These are phyloP conservation scores for Hypoxylon sp. DNA, from an alignment of 2,329 filamentous ascomycete species.

Conservation along the genomic window DNA sequence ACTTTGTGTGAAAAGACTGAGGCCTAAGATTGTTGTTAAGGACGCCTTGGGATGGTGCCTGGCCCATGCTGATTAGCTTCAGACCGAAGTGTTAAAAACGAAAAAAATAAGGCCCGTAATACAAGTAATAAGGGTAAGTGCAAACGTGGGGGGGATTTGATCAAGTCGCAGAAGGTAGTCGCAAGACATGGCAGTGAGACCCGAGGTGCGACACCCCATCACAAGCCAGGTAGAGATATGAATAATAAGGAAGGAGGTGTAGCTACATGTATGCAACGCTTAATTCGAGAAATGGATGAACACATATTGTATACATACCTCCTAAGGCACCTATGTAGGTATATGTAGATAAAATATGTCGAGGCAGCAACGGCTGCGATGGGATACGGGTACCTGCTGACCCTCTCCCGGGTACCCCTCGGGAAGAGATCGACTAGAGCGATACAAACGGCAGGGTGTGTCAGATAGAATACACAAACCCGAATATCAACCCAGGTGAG, in stretches of 20 bases:
- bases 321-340: neutral
- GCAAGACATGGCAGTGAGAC: neutral
- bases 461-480: neutral
- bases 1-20: neutral
- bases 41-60: slow-evolving; percentile 11
- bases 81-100: neutral
- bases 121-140: neutral
- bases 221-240: neutral
- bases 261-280: neutral
- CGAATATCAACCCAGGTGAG: neutral
- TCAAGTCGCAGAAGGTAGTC: slow-evolving; percentile 4
- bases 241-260: neutral
- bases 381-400: neutral
- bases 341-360: neutral
- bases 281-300: neutral
- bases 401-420: neutral
- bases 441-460: neutral
- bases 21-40: neutral
- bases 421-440: neutral
- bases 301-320: neutral
- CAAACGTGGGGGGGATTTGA: neutral
- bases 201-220: slow-evolving; percentile 3
- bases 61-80: slow-evolving; percentile 19
- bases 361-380: slow-evolving; percentile 2
- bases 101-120: neutral